Conservation (phyloP, 1,284 basidiomycete species). For the Trichosporon asahii region DNA sequence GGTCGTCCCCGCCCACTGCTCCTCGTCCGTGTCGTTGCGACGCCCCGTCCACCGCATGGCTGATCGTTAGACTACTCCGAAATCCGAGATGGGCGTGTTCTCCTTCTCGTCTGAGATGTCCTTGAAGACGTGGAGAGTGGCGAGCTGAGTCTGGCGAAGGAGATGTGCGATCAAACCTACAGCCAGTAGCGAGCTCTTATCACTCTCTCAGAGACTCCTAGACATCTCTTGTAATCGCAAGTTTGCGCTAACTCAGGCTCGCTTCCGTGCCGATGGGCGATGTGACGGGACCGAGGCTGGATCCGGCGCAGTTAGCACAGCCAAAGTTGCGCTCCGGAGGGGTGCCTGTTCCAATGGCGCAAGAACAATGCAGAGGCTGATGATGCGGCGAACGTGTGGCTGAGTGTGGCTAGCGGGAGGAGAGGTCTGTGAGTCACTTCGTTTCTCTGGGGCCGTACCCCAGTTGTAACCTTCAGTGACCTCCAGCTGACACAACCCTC, state of each 20-base stretch:
- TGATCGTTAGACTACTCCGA: background rate
- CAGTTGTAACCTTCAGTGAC: background rate
- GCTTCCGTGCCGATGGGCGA: background rate
- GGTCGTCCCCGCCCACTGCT: background rate
- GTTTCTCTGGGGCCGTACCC: background rate
- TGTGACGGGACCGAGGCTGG: background rate
- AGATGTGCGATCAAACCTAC: background rate
- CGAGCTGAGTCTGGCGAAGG: background rate
- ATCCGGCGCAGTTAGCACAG: background rate
- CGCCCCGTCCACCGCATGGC: background rate
- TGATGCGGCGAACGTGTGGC: too few relatives aligned
- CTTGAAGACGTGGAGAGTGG: too few relatives aligned
- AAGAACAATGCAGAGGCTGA: background rate
- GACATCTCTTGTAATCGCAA: background rate
- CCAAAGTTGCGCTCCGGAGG: background rate
- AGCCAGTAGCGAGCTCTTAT: background rate
- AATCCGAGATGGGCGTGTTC: too few relatives aligned
- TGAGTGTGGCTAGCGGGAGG: background rate
- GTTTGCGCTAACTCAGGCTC: background rate
- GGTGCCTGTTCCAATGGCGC: background rate
- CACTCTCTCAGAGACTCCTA: background rate
- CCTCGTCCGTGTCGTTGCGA: background rate
- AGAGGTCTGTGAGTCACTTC: background rate
- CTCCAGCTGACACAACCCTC: too few relatives aligned
- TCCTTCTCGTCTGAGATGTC: too few relatives aligned